A percentile compares a stretch with the other conserved stretches of the same genome.
Evolutionary conservation across 225 moss, liverwort and hornwort genomes (phyloP).

Genomic region (Polytrichum formosum): DNA sequence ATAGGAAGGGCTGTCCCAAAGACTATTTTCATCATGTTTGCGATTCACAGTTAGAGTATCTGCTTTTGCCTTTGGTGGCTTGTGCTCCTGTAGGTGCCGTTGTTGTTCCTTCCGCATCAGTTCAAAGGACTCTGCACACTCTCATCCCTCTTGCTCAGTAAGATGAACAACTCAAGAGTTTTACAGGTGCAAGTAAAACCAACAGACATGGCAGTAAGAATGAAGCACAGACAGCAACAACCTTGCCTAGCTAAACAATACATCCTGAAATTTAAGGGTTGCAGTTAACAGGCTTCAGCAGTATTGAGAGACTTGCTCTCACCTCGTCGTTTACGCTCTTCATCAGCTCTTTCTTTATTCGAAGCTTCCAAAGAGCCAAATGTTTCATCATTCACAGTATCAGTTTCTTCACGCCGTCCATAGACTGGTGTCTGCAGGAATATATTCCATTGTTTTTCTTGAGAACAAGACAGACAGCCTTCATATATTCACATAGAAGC

Average conservation of each 20-base stretch:
- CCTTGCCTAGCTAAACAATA: neutral
- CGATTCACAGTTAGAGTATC: constrained; percentile 55
- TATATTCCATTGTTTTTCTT: neutral
- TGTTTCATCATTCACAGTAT: constrained; percentile 91
- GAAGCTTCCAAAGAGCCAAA: constrained; percentile 79
- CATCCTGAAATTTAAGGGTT: neutral
- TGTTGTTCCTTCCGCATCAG: constrained; percentile 95
- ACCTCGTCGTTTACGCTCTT: constrained; percentile 98
- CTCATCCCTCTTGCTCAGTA: constrained; percentile 8
- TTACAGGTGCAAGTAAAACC: neutral
- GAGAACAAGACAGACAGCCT: too few relatives aligned
- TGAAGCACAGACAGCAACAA: neutral
- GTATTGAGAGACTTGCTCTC: constrained; percentile 4
- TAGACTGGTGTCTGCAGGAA: constrained; percentile 58
- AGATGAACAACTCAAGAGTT: constrained; percentile 1
- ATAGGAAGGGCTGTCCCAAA: constrained; percentile 75
- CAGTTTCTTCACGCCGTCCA: constrained; percentile 90
- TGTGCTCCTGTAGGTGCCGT: constrained; percentile 75
- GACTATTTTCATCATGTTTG: constrained; percentile 92
- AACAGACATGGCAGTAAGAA: neutral
- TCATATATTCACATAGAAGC: too few relatives aligned
- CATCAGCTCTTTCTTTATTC: constrained; percentile 75
- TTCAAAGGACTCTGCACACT: constrained; percentile 82
- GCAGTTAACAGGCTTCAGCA: too few relatives aligned
- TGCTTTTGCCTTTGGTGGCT: constrained; percentile 59